Evolutionary conservation across 2,329 filamentous ascomycete genomes (phyloP), one percentile per base, ranked within the genome.

Genomic region (Ceratocystis alfenasii): DNA sequence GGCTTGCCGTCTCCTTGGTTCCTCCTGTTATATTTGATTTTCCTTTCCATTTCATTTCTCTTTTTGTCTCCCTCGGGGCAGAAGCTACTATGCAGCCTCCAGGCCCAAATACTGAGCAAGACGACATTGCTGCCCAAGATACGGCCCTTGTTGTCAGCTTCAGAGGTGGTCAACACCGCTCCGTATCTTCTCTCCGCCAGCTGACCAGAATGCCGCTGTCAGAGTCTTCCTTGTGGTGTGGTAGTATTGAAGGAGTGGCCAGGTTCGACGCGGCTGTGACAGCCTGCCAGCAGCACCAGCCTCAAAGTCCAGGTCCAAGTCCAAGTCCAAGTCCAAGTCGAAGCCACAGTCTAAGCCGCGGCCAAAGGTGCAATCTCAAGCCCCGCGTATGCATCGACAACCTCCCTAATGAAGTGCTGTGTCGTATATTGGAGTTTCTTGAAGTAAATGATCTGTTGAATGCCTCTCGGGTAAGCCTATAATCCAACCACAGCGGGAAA

Each of bases 401-500:
- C 53, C 74, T 85, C 60, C 83, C 83, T 28, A 83, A 81, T 72
- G 83, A 85, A 73, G 72, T 85, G 33, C 73, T 85, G 64, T 77
- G 81, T 68, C 78, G 82, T 66, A 80, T 85, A 53, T 74, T 84
- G 68, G 76, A 78, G 64, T 82, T 79, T 69, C 74, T 85, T 65
- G 83, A 85, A 68, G 80, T 85, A 59, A 76, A 76, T 71, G 83
- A 85, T 72, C 73, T 85, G 67, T 74, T 85, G 64, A 76, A 78
- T 68, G 78, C 77, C 64, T 85, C 82, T 63, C 78, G 82, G 75
- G 82, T 85, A 78, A 74, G 78, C 63, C 25, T 25, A 45, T 28
- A 28, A 20, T 45, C 36, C 20, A 59, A 48, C 8, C 8, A 25
- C 10, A 41, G 36, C 10, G 1, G 36, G 15, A 41, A 41, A 15